Conservation (phyloP, 2,329 filamentous ascomycete genomes). For the Emydomyces testavorans region DNA sequence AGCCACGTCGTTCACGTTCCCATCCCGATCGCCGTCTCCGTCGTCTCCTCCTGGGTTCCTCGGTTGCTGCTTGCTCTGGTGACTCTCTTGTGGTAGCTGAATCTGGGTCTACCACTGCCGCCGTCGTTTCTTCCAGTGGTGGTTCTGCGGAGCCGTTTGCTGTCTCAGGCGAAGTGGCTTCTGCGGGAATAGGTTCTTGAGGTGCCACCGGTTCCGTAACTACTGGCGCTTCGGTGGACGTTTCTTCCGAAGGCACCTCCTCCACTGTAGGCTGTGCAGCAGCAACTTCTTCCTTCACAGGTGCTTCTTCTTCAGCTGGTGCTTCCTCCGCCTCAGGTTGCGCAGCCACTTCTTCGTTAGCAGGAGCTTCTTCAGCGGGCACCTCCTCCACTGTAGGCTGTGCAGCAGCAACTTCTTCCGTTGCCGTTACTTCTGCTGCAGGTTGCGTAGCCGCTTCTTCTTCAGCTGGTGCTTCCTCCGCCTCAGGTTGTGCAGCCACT, state of each 20-base stretch:
- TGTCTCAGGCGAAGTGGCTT: conserved; percentile 3
- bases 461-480: conserved; percentile 10
- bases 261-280: conserved; percentile 16
- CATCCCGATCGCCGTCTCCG: conserved; percentile 23
- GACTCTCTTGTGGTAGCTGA: conserved; percentile 13
- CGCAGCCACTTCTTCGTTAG: conserved; percentile 12
- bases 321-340: conserved; percentile 11
- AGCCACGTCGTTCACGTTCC: conserved; percentile 27
- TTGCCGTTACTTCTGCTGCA: not conserved
- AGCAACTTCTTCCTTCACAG: conserved; percentile 15
- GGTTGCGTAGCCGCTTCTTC: conserved; percentile 1
- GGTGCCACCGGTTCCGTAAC: conserved; percentile 11
- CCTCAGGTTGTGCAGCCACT: conserved; percentile 10
- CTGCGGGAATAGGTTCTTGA: conserved; percentile 13
- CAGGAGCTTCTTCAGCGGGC: not conserved
- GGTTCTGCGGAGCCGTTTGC: conserved; percentile 4
- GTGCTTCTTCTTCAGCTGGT: conserved; percentile 10
- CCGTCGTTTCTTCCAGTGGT: conserved; percentile 3
- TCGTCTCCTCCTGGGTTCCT: conserved; percentile 13
- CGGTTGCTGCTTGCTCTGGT: conserved; percentile 9
- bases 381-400: conserved; percentile 2
- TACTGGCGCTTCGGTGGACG: conserved; percentile 15
- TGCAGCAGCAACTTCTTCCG: conserved; percentile 7
- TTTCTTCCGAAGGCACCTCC: conserved; percentile 16
- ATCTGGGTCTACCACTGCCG: not conserved